A percentile compares a stretch with the other conserved stretches of the same genome.
These are phyloP conservation scores for Leccinum laetum DNA, from an alignment of 1,284 basidiomycete species.

Conservation along the genomic window DNA sequence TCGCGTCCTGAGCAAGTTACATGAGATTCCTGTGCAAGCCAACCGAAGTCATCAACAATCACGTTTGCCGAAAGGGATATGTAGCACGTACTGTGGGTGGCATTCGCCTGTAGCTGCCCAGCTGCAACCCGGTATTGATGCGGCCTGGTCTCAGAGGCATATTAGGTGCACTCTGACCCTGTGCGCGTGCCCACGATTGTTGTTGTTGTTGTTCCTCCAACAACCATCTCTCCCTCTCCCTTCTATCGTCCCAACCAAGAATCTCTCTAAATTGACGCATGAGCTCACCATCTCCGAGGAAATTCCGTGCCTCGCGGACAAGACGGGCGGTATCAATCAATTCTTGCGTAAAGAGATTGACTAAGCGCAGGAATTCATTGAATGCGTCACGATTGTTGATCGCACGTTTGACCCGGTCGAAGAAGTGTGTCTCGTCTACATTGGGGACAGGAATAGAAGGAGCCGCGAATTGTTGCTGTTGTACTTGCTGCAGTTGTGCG, in stretches of 20 bases:
- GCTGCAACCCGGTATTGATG: constrained; percentile 57
- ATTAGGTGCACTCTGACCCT: constrained; percentile 41
- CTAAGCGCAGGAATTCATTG: constrained; percentile 94
- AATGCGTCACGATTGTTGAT: constrained; percentile 90
- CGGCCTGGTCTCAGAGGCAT: constrained; percentile 50
- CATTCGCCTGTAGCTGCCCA: constrained; percentile 90
- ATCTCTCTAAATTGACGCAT: constrained; percentile 86
- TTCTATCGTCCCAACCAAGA: constrained; percentile 85
- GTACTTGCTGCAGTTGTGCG: constrained; percentile 27
- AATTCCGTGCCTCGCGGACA: constrained; percentile 66
- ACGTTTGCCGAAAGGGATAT: background rate
- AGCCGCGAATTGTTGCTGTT: constrained; percentile 29
- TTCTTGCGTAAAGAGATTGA: constrained; percentile 95
- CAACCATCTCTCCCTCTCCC: constrained; percentile 54
- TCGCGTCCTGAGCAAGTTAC: constrained; percentile 94
- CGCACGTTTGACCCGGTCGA: constrained; percentile 89
- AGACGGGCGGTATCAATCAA: constrained; percentile 88
- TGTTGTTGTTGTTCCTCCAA: constrained; percentile 44
- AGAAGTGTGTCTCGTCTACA: constrained; percentile 84
- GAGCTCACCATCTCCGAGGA: constrained; percentile 74
- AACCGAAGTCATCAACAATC: constrained; percentile 12
- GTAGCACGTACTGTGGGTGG: constrained; percentile 65
- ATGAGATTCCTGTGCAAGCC: constrained; percentile 68
- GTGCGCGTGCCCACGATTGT: constrained; percentile 40
- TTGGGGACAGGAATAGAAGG: constrained; percentile 31